Evolutionary conservation across 495 filamentous ascomycete species (phyloP).

Genomic region (Penicillium pulvis): DNA sequence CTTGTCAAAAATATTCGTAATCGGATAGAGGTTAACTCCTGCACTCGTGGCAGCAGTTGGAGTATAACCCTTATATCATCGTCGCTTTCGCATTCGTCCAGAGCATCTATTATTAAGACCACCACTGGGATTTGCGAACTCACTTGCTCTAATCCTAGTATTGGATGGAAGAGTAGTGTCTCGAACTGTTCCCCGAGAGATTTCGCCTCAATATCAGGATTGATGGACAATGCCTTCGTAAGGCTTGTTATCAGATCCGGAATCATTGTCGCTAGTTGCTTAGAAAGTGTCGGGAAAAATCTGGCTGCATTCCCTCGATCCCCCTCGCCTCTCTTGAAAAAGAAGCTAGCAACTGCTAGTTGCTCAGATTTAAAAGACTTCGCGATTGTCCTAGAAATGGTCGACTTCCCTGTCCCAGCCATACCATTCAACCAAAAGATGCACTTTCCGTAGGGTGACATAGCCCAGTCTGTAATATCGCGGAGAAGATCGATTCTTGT

Average conservation of each 20-base stretch:
- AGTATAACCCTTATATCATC: background rate
- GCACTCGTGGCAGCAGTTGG: conserved; percentile 24
- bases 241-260: conserved; percentile 2
- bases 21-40: conserved; percentile 7
- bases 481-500: conserved; percentile 31
- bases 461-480: conserved; percentile 27
- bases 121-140: background rate
- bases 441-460: background rate
- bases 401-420: background rate
- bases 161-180: background rate
- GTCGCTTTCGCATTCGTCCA: conserved; percentile 7
- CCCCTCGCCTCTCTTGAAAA: conserved; percentile 29
- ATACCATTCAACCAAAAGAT: conserved; percentile 8
- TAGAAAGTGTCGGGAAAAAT: conserved; percentile 47
- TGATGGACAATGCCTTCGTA: background rate
- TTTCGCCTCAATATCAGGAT: background rate
- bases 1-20: conserved; percentile 40
- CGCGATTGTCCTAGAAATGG: conserved; percentile 24
- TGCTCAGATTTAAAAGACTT: background rate
- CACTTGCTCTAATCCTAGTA: conserved; percentile 19
- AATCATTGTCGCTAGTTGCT: conserved; percentile 34
- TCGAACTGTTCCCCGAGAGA: conserved; percentile 5
- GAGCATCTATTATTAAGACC: conserved; percentile 3
- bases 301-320: conserved; percentile 39
- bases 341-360: background rate